Base-by-base conservation (phyloP, 306 rosid genomes). In the Chamaecrista fasciculata region DNA sequence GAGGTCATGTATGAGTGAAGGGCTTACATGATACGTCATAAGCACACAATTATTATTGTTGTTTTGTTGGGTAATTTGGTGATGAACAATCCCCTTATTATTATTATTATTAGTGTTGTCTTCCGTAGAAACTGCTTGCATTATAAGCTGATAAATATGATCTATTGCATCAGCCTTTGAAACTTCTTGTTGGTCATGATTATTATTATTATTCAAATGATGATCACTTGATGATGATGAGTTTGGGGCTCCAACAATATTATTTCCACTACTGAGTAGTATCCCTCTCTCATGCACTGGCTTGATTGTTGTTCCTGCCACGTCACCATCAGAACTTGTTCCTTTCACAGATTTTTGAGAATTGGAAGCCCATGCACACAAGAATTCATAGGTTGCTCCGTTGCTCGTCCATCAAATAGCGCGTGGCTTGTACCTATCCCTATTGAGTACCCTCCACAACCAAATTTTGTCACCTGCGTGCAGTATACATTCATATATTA, bases 401-500 rank as follows among this genome's bases (percentile, higher is more conserved):
- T 84, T 16, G 90, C 87, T 31, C 86, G 90, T 33, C 96, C 96
- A 20, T 90, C 96, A 50, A 87, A 90, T 48, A 90, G 46, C 8
- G 91, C 83, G 73, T 90, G 96, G 81, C 88, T 90, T 28, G 83
- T 79, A 4, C 96, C 96, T 29, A 86, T 70, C 4, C 95, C 96
- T 20, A 90, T 64, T 57, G 96, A 80, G 57, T 76, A 86, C 19
- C 96, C 95, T 83, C 95, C 91, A 59, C 96, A 87, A 1, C 87
- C 90, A 80, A 90, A 87, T 75, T 82, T 87, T 36, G 96, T 87
- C 55, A 90, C 90, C 95, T 90, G 61, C 33, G 4, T 2, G 33
- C 2, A 2, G 4, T 2, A 28, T 28, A 28, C 4, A 28, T 28
- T 28, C 4, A 28, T 28, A 28, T 2, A 4, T 2, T 28, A 2